A percentile compares a stretch with the other conserved stretches of the same genome.
Evolutionary conservation across 257 asterid species (phyloP).

Genomic region (Solanum bukasovii): DNA sequence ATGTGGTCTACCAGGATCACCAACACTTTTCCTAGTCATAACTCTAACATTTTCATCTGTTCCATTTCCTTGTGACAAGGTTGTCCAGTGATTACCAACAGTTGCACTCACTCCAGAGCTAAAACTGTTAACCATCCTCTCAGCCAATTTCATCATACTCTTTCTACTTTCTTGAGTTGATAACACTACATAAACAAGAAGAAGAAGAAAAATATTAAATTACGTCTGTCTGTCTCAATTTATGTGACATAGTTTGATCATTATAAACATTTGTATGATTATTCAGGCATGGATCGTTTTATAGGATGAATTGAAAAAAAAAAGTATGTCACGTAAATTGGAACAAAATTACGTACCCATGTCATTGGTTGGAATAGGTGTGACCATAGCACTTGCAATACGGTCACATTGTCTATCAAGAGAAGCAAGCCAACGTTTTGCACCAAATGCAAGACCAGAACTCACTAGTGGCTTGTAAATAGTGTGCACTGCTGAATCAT

Average conservation of each 20-base stretch:
- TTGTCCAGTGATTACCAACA: constrained; percentile 24
- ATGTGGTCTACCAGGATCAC: constrained; percentile 27
- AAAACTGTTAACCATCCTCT: constrained; percentile 30
- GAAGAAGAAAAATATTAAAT: too few species aligned
- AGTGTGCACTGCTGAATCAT: constrained; percentile 9
- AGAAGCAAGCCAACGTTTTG: constrained; percentile 40
- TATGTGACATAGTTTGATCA: background rate
- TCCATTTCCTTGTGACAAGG: constrained; percentile 21
- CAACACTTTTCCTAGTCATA: constrained; percentile 29
- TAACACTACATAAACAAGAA: background rate
- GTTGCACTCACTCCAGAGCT: constrained; percentile 25
- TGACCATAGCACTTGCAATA: background rate
- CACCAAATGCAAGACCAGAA: constrained; percentile 53
- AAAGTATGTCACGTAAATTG: background rate
- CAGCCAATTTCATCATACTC: constrained; percentile 25
- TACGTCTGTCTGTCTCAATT: background rate
- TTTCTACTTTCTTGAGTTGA: constrained; percentile 13
- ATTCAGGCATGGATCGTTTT: background rate
- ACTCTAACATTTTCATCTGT: constrained; percentile 18
- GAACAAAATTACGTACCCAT: background rate
- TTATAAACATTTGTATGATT: background rate
- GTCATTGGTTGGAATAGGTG: background rate
- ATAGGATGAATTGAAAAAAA: background rate
- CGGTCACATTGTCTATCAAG: constrained; percentile 42
- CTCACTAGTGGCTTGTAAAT: constrained; percentile 38